These are phyloP conservation scores for Fusarium odoratissimum DNA, from an alignment of 2,329 filamentous ascomycete species.

Conservation along the genomic window DNA sequence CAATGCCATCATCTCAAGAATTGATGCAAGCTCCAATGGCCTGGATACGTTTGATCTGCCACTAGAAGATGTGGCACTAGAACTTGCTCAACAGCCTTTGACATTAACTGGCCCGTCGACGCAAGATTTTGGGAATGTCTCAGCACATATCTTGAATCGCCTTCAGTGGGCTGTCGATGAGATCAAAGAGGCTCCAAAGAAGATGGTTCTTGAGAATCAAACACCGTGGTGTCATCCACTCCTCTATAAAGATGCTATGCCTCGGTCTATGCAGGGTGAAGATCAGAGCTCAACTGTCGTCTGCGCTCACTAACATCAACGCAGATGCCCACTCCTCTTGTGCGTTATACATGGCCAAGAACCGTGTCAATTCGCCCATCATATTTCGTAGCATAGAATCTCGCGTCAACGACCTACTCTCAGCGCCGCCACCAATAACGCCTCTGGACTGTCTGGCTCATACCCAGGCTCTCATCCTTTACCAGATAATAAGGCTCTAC, in stretches of 20 bases:
- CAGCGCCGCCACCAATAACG: constrained; percentile 47
- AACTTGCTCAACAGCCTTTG: constrained; percentile 39
- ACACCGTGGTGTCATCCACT: constrained; percentile 65
- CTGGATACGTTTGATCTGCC: constrained; percentile 23
- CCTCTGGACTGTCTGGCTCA: constrained; percentile 52
- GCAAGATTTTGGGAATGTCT: constrained; percentile 35
- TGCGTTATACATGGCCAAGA: constrained; percentile 64
- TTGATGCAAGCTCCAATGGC: constrained; percentile 27
- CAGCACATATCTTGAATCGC: constrained; percentile 48
- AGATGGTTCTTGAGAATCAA: constrained; percentile 60
- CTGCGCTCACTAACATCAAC: background rate
- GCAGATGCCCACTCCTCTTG: constrained; percentile 65
- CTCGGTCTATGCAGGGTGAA: constrained; percentile 61
- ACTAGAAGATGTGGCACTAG: constrained; percentile 30
- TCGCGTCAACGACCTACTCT: constrained; percentile 57
- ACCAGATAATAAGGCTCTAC: constrained; percentile 62
- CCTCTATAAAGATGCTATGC: constrained; percentile 65
- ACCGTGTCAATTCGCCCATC: constrained; percentile 57
- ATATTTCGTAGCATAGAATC: constrained; percentile 62
- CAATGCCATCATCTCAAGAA: constrained; percentile 22
- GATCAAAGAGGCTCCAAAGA: constrained; percentile 60
- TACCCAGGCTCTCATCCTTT: constrained; percentile 61
- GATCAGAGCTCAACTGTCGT: background rate
- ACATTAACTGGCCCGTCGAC: constrained; percentile 40
- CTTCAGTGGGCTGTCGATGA: constrained; percentile 61